Base-by-base conservation (phyloP, 2,329 filamentous ascomycete species). In the Exserohilum rostratum region DNA sequence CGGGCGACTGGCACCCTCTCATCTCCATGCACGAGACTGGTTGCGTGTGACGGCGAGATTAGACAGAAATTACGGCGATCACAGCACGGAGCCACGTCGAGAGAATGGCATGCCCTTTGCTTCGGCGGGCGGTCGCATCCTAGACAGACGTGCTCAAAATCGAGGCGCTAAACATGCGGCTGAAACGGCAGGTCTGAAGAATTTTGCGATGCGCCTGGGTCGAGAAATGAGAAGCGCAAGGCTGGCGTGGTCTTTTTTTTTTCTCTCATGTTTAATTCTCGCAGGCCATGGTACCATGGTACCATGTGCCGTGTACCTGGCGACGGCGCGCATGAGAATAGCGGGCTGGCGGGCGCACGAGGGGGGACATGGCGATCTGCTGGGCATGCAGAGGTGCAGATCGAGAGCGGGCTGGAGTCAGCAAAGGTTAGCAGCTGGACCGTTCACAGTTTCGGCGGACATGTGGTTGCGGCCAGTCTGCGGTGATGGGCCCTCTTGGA, bases 1-100 rank as follows among this genome's bases (percentile, higher is more conserved):
- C 65, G 67, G 22, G 60, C 53, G 50, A 62, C 55, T 46, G 47
- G 22, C 46, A 33, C 44, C 17, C 42, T 57, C 39, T 57, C 39
- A 39, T 45, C 33, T 50, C 34, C 27, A 43, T 25, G 46, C 40
- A 43, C 46, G 37, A 50, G 51, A 43, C 40, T 42, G 45, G 35
- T 50, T 39, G 57, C 55, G 56, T 61, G 53, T 51, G 54, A 55
- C 34, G 35, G 27, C 38, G 17, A 50, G 54, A 25, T 25, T 52
- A 18, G 42, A n/a, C 22, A 49, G 39, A 49, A 50, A 48, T 55
- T 52, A 43, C 55, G 56, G 47, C 60, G 56, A 64, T 64, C 49
- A 42, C 42, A 31, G 58, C 47, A 58, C 52, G 49, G 31, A 55
- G 52, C 42, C 20, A 55, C 50, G 48, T 25, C 22, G 30, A 50